Base-by-base conservation (phyloP, 2,329 filamentous ascomycete species). In the Cytospora piceicola region DNA sequence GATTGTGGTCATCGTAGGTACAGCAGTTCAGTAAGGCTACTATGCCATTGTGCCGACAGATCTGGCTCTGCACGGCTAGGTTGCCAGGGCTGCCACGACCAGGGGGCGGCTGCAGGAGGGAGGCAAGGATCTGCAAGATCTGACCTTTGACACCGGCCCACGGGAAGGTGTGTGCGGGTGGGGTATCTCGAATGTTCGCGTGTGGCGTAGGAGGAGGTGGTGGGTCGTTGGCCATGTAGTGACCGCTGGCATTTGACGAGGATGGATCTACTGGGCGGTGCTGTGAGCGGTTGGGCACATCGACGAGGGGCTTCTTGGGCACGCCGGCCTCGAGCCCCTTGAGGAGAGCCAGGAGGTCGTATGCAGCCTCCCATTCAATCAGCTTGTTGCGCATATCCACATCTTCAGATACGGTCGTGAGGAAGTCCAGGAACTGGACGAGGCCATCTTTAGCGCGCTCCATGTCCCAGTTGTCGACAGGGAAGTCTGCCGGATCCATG, bases 401-500 rank as follows among this genome's bases (percentile, higher is more conserved):
- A 72, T 94, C 90, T 73, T 97, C 94, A 0, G 92, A 93, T 32
- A 97, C 86, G 0, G 95, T 94, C 20, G 91, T 93, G 62, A 97
- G 90, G 75, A 98, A 96, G 72, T 97, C 94, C 1, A 98, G 86
- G 74, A 96, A 97, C 76, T 97, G 94, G 60, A 94, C 93, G 1
- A 98, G 87, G 0, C 94, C 94, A 73, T 98, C 94, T 75, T 96
- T 97, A 66, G 96, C 94, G 17, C 94, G 88, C 75, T 98, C 94
- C 90, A 98, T 96, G 73, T 98, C 94, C 94, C 94, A 98, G 56
- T 93, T 85, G 72, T 98, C 96, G 1, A 97, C 88, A 0, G 94
- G 94, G 72, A 97, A 98, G 73, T 97, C 94, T 68, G 92, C 88
- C 0, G 92, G 88, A 67, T 94, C 86, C 20, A 90, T 88, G 64